Percentiles rank a stretch among this genome's conserved stretches.
These are phyloP conservation scores for Thelephora ganbajun DNA, from an alignment of 768 basidiomycete genomes.

Conservation along the genomic window DNA sequence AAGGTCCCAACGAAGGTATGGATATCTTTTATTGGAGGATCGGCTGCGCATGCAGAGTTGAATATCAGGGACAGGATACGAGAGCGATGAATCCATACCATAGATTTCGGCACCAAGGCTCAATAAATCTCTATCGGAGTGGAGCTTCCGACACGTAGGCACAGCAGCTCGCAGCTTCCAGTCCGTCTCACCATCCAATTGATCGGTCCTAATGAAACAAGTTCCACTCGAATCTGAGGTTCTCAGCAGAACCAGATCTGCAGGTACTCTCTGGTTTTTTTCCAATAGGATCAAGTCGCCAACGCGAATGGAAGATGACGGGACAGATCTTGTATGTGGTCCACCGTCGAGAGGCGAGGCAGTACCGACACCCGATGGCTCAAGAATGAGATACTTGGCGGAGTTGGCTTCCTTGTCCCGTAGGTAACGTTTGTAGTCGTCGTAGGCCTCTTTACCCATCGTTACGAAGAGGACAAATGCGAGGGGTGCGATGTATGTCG, in stretches of 20 bases:
- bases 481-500: conserved; percentile 91
- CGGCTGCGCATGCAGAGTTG: conserved; percentile 36
- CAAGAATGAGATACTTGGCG: conserved; percentile 76
- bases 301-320: conserved; percentile 78
- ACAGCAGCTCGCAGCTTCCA: conserved; percentile 95
- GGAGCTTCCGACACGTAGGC: conserved; percentile 64
- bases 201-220: conserved; percentile 96
- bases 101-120: conserved; percentile 79
- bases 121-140: conserved; percentile 39
- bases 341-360: conserved; percentile 13
- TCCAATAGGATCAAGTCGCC: conserved; percentile 86
- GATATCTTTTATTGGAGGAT: conserved; percentile 93
- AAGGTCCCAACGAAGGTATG: conserved; percentile 92
- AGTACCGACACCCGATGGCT: conserved; percentile 23
- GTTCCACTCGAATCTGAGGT: conserved; percentile 86
- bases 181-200: conserved; percentile 96
- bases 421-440: conserved; percentile 89
- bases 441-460: conserved; percentile 98
- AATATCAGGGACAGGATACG: conserved; percentile 3
- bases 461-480: conserved; percentile 92
- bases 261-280: conserved; percentile 95
- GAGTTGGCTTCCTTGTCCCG: conserved; percentile 95
- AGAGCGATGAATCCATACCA: conserved; percentile 31
- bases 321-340: conserved; percentile 52
- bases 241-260: conserved; percentile 80